Base-by-base conservation (phyloP, 225 moss, liverwort and hornwort genomes). In the Rhytidiadelphus loreus region DNA sequence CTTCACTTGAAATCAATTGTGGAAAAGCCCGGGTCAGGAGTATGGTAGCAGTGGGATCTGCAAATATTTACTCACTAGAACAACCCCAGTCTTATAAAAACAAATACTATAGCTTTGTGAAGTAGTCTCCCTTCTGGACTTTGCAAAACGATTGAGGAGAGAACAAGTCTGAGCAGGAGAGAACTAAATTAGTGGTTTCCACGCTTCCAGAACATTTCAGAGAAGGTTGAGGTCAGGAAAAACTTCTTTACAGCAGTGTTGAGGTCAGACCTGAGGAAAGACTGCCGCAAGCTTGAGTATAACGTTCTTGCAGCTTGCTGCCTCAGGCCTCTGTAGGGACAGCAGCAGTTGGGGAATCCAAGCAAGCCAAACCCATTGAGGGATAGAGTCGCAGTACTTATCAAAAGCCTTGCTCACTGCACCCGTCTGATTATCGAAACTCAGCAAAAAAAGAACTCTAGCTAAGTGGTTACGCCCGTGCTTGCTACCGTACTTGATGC, bases 301-400 rank as follows among this genome's bases (percentile, higher is more conserved):
- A 66, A 99, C 96, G 91, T 96, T 97, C 90, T 97, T 99, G 93
- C 97, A 99, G 90, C 97, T 99, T 83, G 93, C 92, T 92, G 97
- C 96, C 91, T 99, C 99, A 68, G 99, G 99, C 88, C 99, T 91
- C 90, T 99, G 99, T 82, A 99, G 85, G 52, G 99, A 99, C 46
- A 99, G 93, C 85, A 99, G 92, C 86, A 99, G 90, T 86, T 99
- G 99, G 19, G 99, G 99, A 91, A 99, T 99, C 99, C 99, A 99
- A 88, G 96, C 96, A 71, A 99, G 95, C 99, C 99, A 99, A 64
- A 99, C 96, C 99, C 99, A 99, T 78, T 97, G 96, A 24, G 97
- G 97, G 83, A 97, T 96, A 55, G 96, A 94, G 58, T 99, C 99
- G 60, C 93, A 94, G 90, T 99, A 97, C 86, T 99, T 99, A 86